Conservation (phyloP, 257 asterid genomes). For the Mentha longifolia region DNA sequence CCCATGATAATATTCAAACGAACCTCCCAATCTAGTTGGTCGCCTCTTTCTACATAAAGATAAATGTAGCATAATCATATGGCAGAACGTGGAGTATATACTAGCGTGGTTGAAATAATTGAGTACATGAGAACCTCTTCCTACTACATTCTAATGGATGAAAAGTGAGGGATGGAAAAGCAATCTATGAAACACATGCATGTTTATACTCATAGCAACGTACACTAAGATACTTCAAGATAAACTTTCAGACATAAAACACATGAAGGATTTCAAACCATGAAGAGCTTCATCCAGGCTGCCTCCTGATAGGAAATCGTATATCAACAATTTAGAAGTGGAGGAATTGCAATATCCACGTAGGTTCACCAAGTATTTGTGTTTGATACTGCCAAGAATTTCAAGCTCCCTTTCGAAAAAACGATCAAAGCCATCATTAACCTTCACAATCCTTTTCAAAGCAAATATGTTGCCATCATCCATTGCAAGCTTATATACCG, state of each 20-base stretch:
- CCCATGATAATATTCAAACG: constrained; percentile 84
- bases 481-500: constrained; percentile 92
- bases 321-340: constrained; percentile 75
- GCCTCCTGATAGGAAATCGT: constrained; percentile 87
- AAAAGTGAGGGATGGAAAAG: not conserved
- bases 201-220: not conserved
- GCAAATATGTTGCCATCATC: constrained; percentile 93
- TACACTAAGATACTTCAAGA: constrained; percentile 15
- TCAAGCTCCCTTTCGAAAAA: constrained; percentile 94
- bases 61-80: constrained; percentile 22
- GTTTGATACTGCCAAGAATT: constrained; percentile 94
- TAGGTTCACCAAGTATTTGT: constrained; percentile 80
- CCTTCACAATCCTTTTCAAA: constrained; percentile 79
- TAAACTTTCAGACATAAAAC: constrained; percentile 12
- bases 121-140: constrained; percentile 9
- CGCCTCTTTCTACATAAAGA: constrained; percentile 71
- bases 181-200: constrained; percentile 28
- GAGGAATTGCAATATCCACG: constrained; percentile 96
- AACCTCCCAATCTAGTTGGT: constrained; percentile 90
- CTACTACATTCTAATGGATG: constrained; percentile 4
- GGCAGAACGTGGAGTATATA: constrained; percentile 22
- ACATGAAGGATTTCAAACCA: constrained; percentile 48
- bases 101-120: constrained; percentile 11
- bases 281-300: constrained; percentile 92
- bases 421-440: constrained; percentile 86